Conservation (phyloP, 495 filamentous ascomycete genomes). For the Aspergillus homomorphus region DNA sequence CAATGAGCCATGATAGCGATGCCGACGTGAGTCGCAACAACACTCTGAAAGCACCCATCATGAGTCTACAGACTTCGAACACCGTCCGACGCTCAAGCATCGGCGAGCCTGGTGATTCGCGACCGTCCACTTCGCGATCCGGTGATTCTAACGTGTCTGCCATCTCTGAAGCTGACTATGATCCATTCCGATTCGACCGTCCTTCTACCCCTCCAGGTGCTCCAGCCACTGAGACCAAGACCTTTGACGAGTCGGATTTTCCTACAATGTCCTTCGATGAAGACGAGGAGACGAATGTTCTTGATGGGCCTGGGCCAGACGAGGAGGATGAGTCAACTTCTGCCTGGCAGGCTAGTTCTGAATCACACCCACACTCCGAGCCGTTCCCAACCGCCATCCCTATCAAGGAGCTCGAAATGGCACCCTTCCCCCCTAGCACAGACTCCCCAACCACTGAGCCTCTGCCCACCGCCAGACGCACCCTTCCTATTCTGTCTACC, state of each 20-base stretch:
- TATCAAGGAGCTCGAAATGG: background rate
- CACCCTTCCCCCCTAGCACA: constrained; percentile 4
- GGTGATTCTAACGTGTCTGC: constrained; percentile 25
- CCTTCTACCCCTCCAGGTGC: constrained; percentile 27
- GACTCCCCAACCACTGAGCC: background rate
- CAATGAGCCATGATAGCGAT: constrained; percentile 11
- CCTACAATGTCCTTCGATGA: constrained; percentile 20
- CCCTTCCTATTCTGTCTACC: background rate
- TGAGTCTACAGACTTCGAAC: constrained; percentile 18
- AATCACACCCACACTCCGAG: background rate
- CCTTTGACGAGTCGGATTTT: background rate
- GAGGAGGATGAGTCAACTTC: constrained; percentile 29
- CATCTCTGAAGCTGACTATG: constrained; percentile 42
- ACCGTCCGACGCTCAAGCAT: constrained; percentile 14
- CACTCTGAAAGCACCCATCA: constrained; percentile 36
- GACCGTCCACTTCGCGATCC: constrained; percentile 43
- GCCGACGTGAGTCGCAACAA: constrained; percentile 28
- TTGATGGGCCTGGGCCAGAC: constrained; percentile 45
- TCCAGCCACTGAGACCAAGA: background rate
- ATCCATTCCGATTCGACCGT: constrained; percentile 47
- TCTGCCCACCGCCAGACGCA: background rate
- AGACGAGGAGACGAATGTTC: constrained; percentile 24
- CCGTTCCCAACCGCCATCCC: constrained; percentile 11
- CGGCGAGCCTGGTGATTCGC: constrained; percentile 31
- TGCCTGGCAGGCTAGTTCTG: constrained; percentile 19